These are phyloP conservation scores for Jatropha curcas DNA, from an alignment of 345 rosid genomes.

Conservation along the genomic window DNA sequence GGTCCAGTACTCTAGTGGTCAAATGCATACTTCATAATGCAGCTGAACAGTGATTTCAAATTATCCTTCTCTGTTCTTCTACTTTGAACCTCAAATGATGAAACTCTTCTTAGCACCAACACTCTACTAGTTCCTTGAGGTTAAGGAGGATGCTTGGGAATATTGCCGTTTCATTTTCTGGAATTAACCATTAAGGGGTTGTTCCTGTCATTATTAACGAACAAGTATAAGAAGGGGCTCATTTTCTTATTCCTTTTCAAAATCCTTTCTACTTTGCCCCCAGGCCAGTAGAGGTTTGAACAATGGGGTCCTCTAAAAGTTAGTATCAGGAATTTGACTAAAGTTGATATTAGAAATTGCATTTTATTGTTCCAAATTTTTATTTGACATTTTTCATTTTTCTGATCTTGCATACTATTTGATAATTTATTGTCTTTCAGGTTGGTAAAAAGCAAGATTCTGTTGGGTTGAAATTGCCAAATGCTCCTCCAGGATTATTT, in stretches of 20 bases:
- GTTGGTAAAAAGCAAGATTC: conserved; percentile 45
- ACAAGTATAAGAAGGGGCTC: not conserved
- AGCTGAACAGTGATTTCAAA: not conserved
- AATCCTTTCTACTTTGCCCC: not conserved
- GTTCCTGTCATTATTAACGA: not conserved
- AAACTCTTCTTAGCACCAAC: not conserved
- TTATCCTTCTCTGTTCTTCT: not conserved
- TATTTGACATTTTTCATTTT: not conserved
- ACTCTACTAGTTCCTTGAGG: not conserved
- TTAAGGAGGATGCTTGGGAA: not conserved
- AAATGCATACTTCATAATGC: not conserved
- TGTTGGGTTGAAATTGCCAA: conserved; percentile 36
- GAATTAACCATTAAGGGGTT: not conserved
- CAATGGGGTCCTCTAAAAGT: not conserved
- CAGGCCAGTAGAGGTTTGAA: not conserved
- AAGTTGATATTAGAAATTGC: not conserved
- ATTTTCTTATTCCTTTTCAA: not conserved
- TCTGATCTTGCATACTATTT: not conserved
- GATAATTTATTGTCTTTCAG: conserved; percentile 31
- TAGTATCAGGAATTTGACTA: not conserved
- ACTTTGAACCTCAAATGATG: not conserved
- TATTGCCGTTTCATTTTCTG: not conserved
- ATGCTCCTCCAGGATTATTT: conserved; percentile 57
- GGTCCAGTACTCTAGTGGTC: not conserved
- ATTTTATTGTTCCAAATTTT: not conserved